Percentiles rank a stretch among this genome's conserved stretches.
phyloP scores from a whole-genome alignment of 176 grass and related monocot species.

The Lolium multiflorum region DNA sequence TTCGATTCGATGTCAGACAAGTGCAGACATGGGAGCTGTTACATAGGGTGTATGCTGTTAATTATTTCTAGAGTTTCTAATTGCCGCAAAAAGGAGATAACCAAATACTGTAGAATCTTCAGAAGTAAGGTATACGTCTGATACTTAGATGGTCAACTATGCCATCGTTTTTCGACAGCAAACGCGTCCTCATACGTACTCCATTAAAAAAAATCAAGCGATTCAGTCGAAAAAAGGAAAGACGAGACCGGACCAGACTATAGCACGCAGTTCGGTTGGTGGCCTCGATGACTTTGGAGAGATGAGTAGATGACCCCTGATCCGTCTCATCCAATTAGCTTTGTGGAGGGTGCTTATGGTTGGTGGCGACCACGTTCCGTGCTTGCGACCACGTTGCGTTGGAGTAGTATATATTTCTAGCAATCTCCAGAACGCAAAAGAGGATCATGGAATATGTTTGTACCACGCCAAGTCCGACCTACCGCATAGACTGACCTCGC shows the following conservation, averaged over 20 bases:
- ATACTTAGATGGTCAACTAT: too few species aligned
- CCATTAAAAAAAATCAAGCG: background rate
- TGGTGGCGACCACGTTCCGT: conserved; percentile 18
- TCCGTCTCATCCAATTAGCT: background rate
- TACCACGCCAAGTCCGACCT: background rate
- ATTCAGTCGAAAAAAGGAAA: background rate
- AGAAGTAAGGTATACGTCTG: too few species aligned
- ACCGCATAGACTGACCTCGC: background rate
- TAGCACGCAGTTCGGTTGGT: conserved; percentile 23
- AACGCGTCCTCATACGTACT: background rate
- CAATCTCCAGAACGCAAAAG: background rate
- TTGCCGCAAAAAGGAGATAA: background rate
- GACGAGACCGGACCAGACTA: background rate
- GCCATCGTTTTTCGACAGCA: background rate
- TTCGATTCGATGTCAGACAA: background rate
- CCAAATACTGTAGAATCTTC: too few species aligned
- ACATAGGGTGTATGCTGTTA: background rate
- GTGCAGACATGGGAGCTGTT: background rate
- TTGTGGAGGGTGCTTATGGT: background rate
- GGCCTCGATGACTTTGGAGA: conserved; percentile 4
- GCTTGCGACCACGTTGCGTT: background rate
- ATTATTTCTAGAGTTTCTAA: background rate
- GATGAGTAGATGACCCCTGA: background rate
- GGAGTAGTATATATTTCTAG: background rate
- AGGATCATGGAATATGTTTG: background rate